Conservation (phyloP, 306 rosid genomes). For the Castanopsis chinensis region DNA sequence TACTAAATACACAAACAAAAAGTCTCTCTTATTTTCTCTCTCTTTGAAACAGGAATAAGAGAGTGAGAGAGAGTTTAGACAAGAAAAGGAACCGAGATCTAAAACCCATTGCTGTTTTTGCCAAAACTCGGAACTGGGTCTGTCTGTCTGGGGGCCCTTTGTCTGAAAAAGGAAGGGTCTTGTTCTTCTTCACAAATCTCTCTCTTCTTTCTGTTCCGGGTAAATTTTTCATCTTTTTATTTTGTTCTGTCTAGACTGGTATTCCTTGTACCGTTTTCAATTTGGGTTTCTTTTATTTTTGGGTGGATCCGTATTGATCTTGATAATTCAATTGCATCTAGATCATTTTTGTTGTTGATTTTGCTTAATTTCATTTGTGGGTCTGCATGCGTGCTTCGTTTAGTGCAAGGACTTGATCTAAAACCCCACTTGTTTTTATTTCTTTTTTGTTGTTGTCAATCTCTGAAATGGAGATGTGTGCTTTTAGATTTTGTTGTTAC, state of each 20-base stretch:
- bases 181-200: background rate
- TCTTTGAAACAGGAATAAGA: slow-evolving; percentile 13
- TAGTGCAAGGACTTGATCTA: slow-evolving; percentile 5
- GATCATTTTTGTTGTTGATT: slow-evolving; percentile 7
- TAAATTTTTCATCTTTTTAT: background rate
- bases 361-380: slow-evolving; percentile 7
- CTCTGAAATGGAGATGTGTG: slow-evolving; percentile 17
- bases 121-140: slow-evolving; percentile 28
- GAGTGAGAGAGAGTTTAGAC: slow-evolving; percentile 12
- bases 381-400: slow-evolving; percentile 31
- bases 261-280: slow-evolving; percentile 1
- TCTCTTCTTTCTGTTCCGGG: slow-evolving; percentile 33
- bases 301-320: slow-evolving; percentile 16
- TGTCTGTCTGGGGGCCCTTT: slow-evolving; percentile 33
- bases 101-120: slow-evolving; percentile 23
- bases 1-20: slow-evolving; percentile 3
- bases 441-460: slow-evolving; percentile 8
- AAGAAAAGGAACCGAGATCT: slow-evolving; percentile 37
- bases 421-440: background rate
- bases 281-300: background rate
- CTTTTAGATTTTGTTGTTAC: slow-evolving; percentile 22
- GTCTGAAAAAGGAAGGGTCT: slow-evolving; percentile 34
- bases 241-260: slow-evolving; percentile 1
- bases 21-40: slow-evolving; percentile 15
- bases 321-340: slow-evolving; percentile 19